These are phyloP conservation scores for Licmophora abbreviata DNA, from an alignment of 108 stramenopile genomes.

Conservation along the genomic window DNA sequence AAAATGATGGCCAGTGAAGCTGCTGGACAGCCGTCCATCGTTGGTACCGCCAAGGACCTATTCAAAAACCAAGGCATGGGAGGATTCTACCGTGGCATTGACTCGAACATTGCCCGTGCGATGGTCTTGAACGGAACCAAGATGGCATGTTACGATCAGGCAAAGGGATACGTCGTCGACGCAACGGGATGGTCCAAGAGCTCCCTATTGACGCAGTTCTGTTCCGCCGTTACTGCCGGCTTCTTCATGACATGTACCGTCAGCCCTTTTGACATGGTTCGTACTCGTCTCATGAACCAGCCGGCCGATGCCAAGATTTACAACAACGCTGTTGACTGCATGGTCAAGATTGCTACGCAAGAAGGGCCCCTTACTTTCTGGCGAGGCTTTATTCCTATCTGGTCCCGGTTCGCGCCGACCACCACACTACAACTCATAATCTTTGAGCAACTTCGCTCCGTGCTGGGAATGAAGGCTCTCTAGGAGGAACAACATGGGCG, in stretches of 20 bases:
- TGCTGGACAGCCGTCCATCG: conserved; percentile 47
- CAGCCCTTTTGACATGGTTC: conserved; percentile 84
- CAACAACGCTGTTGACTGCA: conserved; percentile 76
- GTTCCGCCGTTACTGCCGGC: conserved; percentile 76
- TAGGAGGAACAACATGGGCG: conserved; percentile 15
- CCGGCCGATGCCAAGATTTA: conserved; percentile 85
- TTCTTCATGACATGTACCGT: conserved; percentile 95
- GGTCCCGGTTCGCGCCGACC: conserved; percentile 89
- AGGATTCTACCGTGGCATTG: conserved; percentile 92
- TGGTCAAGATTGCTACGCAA: conserved; percentile 76
- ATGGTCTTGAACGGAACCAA: conserved; percentile 92
- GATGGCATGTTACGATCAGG: conserved; percentile 86
- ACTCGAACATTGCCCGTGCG: conserved; percentile 86
- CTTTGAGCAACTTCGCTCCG: conserved; percentile 75
- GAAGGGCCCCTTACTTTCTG: conserved; percentile 81
- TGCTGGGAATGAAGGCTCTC: conserved; percentile 77
- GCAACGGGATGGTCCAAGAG: conserved; percentile 44
- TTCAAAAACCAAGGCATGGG: conserved; percentile 62
- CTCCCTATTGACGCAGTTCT: conserved; percentile 55
- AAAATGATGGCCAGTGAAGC: conserved; percentile 81
- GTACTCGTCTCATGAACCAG: conserved; percentile 90
- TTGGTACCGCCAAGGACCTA: conserved; percentile 53
- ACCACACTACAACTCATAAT: conserved; percentile 87
- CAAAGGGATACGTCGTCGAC: conserved; percentile 76
- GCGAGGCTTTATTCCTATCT: conserved; percentile 92